phyloP scores from a whole-genome alignment of 805 yeast genomes.

The Cyberlindnera amylophila region DNA sequence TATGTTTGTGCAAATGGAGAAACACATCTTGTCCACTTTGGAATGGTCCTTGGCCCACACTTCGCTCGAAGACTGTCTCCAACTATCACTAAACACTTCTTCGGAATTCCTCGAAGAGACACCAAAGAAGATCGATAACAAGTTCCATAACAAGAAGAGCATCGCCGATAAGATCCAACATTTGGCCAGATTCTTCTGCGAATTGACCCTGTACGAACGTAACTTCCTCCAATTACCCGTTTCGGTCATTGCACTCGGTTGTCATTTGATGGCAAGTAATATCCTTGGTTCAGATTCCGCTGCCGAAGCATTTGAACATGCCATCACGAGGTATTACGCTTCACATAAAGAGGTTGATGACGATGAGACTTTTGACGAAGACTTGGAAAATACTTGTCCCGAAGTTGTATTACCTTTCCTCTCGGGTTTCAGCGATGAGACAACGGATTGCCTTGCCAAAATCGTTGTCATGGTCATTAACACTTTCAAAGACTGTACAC shows the following conservation, averaged over 20 bases:
- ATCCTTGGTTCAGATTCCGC: constrained; percentile 36
- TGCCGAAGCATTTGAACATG: constrained; percentile 17
- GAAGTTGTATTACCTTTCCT: constrained; percentile 24
- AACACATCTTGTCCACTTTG: constrained; percentile 65
- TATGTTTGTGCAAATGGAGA: constrained; percentile 75
- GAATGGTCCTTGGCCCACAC: constrained; percentile 49
- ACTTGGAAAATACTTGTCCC: constrained; percentile 24
- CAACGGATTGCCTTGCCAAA: constrained; percentile 17
- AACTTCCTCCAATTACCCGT: constrained; percentile 43
- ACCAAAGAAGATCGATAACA: constrained; percentile 19
- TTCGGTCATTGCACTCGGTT: constrained; percentile 45
- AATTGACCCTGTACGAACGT: constrained; percentile 48
- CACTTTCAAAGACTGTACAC: constrained; percentile 19
- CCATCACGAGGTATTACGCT: constrained; percentile 12
- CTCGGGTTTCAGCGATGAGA: constrained; percentile 21
- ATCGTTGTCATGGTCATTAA: constrained; percentile 17
- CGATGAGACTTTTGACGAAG: constrained; percentile 25
- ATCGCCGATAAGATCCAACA: constrained; percentile 12
- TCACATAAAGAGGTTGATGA: constrained; percentile 18
- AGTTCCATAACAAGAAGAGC: constrained; percentile 14
- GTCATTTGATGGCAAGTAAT: constrained; percentile 48
- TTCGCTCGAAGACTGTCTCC: constrained; percentile 28
- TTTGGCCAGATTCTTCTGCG: constrained; percentile 50
- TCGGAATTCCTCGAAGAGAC: constrained; percentile 15
- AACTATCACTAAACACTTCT: constrained; percentile 18